These are phyloP conservation scores for Decorospora gaudefroyi DNA, from an alignment of 2,329 filamentous ascomycete genomes.

Conservation along the genomic window DNA sequence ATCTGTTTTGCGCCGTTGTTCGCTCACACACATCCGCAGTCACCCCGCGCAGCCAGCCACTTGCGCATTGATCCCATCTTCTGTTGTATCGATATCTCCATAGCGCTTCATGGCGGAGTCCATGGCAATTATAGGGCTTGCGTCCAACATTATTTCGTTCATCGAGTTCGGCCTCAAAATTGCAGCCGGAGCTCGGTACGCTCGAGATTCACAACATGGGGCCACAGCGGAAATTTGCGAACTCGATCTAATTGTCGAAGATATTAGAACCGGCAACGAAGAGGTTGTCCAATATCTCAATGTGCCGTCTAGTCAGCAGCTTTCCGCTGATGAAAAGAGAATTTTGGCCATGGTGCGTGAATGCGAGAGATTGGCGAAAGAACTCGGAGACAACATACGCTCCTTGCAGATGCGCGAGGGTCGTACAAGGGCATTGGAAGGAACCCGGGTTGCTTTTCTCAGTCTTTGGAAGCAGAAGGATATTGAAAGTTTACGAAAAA, in stretches of 20 bases:
- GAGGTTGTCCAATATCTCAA: accelerated
- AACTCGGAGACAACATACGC: not conserved
- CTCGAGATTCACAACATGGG: not conserved
- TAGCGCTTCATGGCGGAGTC: not conserved
- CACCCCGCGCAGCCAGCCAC: too few relatives aligned
- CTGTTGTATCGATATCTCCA: too few relatives aligned
- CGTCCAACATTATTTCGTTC: not conserved
- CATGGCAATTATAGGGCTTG: not conserved
- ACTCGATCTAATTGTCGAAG: not conserved
- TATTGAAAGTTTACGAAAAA: not conserved
- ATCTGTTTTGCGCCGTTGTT: too few relatives aligned
- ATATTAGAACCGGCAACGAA: not conserved
- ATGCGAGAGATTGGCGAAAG: not conserved
- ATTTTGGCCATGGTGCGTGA: not conserved
- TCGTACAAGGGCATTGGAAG: not conserved
- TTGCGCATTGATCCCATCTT: too few relatives aligned
- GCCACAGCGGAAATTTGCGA: not conserved
- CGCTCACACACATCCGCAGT: too few relatives aligned
- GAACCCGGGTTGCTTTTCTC: not conserved
- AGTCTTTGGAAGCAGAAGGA: not conserved
- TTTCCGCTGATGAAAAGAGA: not conserved
- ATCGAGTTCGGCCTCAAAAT: slow-evolving; percentile 1
- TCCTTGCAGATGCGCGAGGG: not conserved
- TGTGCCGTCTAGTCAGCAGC: not conserved
- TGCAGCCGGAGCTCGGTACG: not conserved